These are phyloP conservation scores for Cryptococcus sp. DNA, from an alignment of 1,284 basidiomycete genomes.

Conservation along the genomic window DNA sequence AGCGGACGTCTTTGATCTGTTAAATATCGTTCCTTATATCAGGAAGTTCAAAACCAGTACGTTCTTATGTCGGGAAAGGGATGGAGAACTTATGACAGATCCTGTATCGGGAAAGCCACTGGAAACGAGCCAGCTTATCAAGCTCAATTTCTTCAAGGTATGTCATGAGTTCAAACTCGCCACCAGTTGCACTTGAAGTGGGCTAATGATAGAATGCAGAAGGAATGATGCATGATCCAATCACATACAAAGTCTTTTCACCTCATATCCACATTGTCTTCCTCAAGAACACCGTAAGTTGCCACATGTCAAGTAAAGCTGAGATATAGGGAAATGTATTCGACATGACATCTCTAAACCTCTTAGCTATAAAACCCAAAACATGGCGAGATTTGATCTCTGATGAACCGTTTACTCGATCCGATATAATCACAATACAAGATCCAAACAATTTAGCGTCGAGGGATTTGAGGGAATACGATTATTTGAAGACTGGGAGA, in stretches of 20 bases:
- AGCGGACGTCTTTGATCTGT: slow-evolving; percentile 64
- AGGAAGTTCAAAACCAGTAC: slow-evolving; percentile 61
- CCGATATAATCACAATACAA: slow-evolving; percentile 87
- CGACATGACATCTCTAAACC: slow-evolving; percentile 50
- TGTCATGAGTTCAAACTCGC: background rate
- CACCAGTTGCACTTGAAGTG: too few species aligned
- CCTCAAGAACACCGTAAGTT: slow-evolving; percentile 64
- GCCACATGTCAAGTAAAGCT: background rate
- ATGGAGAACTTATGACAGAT: slow-evolving; percentile 72
- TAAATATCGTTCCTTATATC: slow-evolving; percentile 88
- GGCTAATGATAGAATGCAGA: slow-evolving; percentile 58
- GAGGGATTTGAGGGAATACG: slow-evolving; percentile 46
- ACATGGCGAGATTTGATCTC: slow-evolving; percentile 74
- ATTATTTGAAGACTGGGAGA: slow-evolving; percentile 48
- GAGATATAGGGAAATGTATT: slow-evolving; percentile 49
- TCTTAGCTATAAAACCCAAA: slow-evolving; percentile 66
- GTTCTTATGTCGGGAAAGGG: slow-evolving; percentile 34
- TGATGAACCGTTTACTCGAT: slow-evolving; percentile 80
- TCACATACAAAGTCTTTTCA: slow-evolving; percentile 87
- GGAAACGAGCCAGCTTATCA: slow-evolving; percentile 72
- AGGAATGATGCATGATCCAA: slow-evolving; percentile 81
- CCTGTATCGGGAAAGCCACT: slow-evolving; percentile 84
- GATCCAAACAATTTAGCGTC: slow-evolving; percentile 47
- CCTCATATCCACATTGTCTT: slow-evolving; percentile 88
- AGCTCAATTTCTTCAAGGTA: slow-evolving; percentile 71